Evolutionary conservation across 2,329 filamentous ascomycete species (phyloP).

Genomic region (Ophiosphaerella korrae): DNA sequence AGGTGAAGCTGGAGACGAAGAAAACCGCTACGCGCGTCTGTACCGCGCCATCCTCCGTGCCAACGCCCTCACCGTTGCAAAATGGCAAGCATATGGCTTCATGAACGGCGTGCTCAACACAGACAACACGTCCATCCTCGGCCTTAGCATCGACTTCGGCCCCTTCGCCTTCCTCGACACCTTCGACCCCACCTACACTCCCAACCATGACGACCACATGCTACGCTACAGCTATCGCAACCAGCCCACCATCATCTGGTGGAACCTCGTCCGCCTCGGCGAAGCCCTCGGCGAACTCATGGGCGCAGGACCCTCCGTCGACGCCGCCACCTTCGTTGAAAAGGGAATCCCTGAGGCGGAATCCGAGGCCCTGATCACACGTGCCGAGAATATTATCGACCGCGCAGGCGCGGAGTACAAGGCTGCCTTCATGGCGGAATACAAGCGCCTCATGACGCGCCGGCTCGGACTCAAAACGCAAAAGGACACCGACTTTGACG

Average conservation of each 20-base stretch:
- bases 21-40: conserved; percentile 85
- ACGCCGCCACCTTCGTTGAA: conserved; percentile 71
- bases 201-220: conserved; percentile 92
- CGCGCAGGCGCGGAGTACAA: conserved; percentile 87
- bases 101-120: conserved; percentile 99
- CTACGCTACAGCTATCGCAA: conserved; percentile 91
- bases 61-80: conserved; percentile 86
- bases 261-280: conserved; percentile 91
- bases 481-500: conserved; percentile 76
- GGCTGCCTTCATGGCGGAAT: conserved; percentile 83
- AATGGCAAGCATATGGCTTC: conserved; percentile 98
- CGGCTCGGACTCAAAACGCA: conserved; percentile 76
- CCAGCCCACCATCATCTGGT: conserved; percentile 97
- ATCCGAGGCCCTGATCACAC: conserved; percentile 71
- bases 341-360: conserved; percentile 75
- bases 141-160: conserved; percentile 90
- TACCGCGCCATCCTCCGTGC: conserved; percentile 86
- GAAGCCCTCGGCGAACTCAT: conserved; percentile 89
- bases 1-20: conserved; percentile 68
- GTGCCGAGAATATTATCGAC: conserved; percentile 83
- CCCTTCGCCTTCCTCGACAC: conserved; percentile 98
- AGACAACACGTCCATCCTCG: conserved; percentile 91
- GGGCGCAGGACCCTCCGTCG: conserved; percentile 74
- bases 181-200: conserved; percentile 92
- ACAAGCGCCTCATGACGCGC: conserved; percentile 80